phyloP scores from a whole-genome alignment of 768 basidiomycete genomes.

The Tricholoma matsutake region DNA sequence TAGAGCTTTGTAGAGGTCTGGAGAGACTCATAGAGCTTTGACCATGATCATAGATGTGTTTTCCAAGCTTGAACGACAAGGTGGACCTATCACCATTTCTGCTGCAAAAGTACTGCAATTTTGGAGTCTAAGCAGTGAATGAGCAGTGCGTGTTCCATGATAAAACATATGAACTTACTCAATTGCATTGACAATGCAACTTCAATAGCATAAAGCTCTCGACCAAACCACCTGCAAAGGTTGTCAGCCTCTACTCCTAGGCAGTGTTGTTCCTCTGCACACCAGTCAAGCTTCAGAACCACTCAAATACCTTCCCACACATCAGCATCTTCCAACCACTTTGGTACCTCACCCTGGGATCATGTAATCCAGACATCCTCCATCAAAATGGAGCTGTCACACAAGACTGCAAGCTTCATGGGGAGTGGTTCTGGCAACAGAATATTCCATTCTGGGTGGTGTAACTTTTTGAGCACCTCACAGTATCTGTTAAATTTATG shows the following conservation, averaged over 20 bases:
- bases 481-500: conserved; percentile 26
- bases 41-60: no score
- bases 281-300: conserved; percentile 11
- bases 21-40: no score
- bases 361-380: conserved; percentile 34
- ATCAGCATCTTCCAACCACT: conserved; percentile 31
- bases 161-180: no score
- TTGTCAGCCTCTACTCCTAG: conserved; percentile 26
- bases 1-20: no score
- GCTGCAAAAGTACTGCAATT: no score
- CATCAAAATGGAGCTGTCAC: conserved; percentile 26
- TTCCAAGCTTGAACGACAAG: no score
- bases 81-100: no score
- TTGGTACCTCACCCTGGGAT: conserved; percentile 9
- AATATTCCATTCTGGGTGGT: no score
- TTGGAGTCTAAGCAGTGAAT: no score
- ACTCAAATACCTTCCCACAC: conserved; percentile 17
- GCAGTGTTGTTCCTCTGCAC: conserved; percentile 15
- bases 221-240: conserved; percentile 15
- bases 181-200: neutral
- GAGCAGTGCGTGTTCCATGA: no score
- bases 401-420: conserved; percentile 22
- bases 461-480: conserved; percentile 19
- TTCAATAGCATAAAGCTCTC: neutral
- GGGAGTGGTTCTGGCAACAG: conserved; percentile 30